These are phyloP conservation scores for Beauveria medogensis DNA, from an alignment of 2,329 filamentous ascomycete genomes.

Conservation along the genomic window DNA sequence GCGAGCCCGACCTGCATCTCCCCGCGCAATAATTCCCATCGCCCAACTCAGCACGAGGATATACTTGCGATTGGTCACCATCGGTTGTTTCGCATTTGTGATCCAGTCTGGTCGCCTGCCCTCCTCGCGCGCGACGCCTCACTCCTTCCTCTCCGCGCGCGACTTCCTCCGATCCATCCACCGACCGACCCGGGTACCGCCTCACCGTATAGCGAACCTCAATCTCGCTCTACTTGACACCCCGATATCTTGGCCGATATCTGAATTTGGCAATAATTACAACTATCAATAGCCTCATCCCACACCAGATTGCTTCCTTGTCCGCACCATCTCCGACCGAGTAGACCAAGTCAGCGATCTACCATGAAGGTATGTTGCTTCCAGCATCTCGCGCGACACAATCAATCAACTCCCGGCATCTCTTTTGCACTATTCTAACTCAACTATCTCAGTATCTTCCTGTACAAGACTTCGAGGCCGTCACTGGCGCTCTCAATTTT, in stretches of 20 bases:
- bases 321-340: not conserved
- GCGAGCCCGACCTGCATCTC: slow-evolving; percentile 1
- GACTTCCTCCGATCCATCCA: not conserved
- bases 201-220: not conserved
- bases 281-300: not conserved
- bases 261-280: not conserved
- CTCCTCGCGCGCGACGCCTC: not conserved
- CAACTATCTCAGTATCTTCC: slow-evolving; percentile 66
- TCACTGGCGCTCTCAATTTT: slow-evolving; percentile 91
- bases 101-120: not conserved
- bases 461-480: slow-evolving; percentile 80
- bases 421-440: slow-evolving; percentile 8
- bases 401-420: not conserved
- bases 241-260: not conserved
- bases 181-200: slow-evolving; percentile 13
- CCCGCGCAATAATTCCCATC: not conserved
- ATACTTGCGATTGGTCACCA: not conserved
- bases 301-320: slow-evolving; percentile 10
- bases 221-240: not conserved
- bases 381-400: not conserved
- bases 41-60: not conserved
- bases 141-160: not conserved
- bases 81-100: not conserved
- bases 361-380: slow-evolving; percentile 31
- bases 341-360: slow-evolving; percentile 10